Evolutionary conservation across 495 filamentous ascomycete genomes (phyloP).

Genomic region (Trichoderma erinaceum): DNA sequence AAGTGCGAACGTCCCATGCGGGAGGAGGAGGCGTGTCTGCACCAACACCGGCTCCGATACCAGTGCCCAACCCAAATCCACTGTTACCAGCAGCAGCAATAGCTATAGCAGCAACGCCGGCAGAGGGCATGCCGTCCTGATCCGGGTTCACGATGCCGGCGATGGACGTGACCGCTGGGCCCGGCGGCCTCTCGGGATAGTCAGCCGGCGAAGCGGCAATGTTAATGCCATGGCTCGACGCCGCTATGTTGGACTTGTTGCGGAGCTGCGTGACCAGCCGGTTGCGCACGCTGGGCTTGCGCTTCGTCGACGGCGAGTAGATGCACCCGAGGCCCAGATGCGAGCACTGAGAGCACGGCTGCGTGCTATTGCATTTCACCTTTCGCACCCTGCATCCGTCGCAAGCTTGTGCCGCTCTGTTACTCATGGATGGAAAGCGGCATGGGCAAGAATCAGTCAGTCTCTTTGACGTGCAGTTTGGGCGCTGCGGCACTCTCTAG

Average conservation of each 20-base stretch:
- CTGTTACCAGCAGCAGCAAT: not conserved
- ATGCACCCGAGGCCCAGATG: conserved; percentile 18
- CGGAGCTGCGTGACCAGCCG: conserved; percentile 15
- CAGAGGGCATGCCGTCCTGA: not conserved
- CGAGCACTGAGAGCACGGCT: conserved; percentile 21
- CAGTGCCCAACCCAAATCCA: not conserved
- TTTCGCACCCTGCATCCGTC: conserved; percentile 25
- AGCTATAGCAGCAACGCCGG: no score
- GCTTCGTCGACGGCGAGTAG: conserved; percentile 13
- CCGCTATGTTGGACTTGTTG: conserved; percentile 8
- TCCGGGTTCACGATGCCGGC: conserved; percentile 2
- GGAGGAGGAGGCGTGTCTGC: not conserved
- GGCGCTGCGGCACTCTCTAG: not conserved
- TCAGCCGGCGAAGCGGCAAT: not conserved
- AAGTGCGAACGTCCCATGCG: not conserved
- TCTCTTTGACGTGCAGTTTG: no score
- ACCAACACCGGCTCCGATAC: no score
- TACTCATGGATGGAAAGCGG: conserved; percentile 10
- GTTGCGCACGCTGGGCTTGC: conserved; percentile 13
- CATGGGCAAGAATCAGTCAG: not conserved
- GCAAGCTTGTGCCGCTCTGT: conserved; percentile 18
- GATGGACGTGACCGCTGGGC: not conserved
- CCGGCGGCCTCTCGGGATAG: not conserved
- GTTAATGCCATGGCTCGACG: not conserved
- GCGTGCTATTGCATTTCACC: conserved; percentile 24